Conservation (phyloP, 2,329 filamentous ascomycete genomes). For the Xylaria sp. region DNA sequence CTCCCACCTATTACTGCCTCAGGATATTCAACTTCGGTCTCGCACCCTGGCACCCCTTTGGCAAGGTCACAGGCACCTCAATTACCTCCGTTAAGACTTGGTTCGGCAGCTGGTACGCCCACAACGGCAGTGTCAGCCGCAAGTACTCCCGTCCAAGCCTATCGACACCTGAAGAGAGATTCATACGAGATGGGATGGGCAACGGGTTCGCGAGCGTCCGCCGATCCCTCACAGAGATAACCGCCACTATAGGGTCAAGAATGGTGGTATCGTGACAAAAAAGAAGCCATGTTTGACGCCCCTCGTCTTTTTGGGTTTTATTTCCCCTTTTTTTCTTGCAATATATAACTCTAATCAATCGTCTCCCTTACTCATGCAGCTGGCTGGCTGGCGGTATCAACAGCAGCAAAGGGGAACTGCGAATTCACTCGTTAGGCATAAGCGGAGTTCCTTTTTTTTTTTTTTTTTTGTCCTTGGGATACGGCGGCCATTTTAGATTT, state of each 20-base stretch:
- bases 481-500: constrained; percentile 39
- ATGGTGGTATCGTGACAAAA: background rate
- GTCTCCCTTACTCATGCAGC: constrained; percentile 7
- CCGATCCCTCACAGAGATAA: constrained; percentile 42
- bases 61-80: constrained; percentile 52
- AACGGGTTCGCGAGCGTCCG: constrained; percentile 41
- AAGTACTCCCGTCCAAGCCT: constrained; percentile 43
- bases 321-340: constrained; percentile 8
- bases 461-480: constrained; percentile 16
- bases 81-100: constrained; percentile 63
- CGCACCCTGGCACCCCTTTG: constrained; percentile 50
- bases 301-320: constrained; percentile 4
- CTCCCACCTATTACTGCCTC: constrained; percentile 57
- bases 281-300: constrained; percentile 16
- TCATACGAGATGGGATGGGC: constrained; percentile 56
- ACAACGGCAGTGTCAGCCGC: constrained; percentile 41
- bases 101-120: constrained; percentile 50
- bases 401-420: constrained; percentile 9
- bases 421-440: constrained; percentile 29
- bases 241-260: background rate
- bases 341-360: constrained; percentile 28
- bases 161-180: constrained; percentile 48
- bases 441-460: constrained; percentile 26
- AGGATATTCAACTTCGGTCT: constrained; percentile 50
- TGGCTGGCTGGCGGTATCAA: constrained; percentile 14